Base-by-base conservation (phyloP, 805 yeast genomes). In the Wickerhamomyces hampshirensis region DNA sequence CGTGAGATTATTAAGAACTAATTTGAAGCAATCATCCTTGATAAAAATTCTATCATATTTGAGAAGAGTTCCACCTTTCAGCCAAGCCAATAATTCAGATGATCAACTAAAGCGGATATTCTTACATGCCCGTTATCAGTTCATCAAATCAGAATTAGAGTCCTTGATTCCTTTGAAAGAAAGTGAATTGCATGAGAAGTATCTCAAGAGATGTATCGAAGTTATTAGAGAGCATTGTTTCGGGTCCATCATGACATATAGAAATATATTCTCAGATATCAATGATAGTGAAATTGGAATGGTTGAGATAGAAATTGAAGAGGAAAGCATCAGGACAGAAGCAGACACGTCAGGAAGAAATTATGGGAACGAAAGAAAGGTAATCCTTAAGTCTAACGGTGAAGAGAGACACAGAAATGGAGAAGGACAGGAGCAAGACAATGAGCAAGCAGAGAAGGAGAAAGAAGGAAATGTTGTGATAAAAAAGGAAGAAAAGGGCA, bases 141-240 rank as follows among this genome's bases (percentile, higher is more conserved):
- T 81, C 58, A 77, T 89, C 32, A 59, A 69, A 32, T 65, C 65
- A 30, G 93, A 85, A 52, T 58, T 83, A 32, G 66, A 71, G 3
- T 68, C 77, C 12, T 65, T 81, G 38, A 53, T 51, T 15, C 88
- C 87, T 1, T 63, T 84, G 34, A 65, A 69, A 35, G 66, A 71
- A 32, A 66, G 71, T 35, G 72, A 71, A 33, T 60, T 75, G 4
- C 60, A 65, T 27, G 76, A 77, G 38, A 74, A 79, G 33, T 84
- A 77, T 51, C 62, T 89, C 38, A 88, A 87, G 48, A 67, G 95
- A 45, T 81, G 76, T 47, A 71, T 91, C 26, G 98, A 93, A 56
- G 76, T 85, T 4, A 76, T 86, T 39, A 71, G 98, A 55, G 97
- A 89, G 55, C 83, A 76, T 48, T 76, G 86, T 13, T 84, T 81